Evolutionary conservation across 106 monocot species (phyloP).

Genomic region (Dendrobium nobile): DNA sequence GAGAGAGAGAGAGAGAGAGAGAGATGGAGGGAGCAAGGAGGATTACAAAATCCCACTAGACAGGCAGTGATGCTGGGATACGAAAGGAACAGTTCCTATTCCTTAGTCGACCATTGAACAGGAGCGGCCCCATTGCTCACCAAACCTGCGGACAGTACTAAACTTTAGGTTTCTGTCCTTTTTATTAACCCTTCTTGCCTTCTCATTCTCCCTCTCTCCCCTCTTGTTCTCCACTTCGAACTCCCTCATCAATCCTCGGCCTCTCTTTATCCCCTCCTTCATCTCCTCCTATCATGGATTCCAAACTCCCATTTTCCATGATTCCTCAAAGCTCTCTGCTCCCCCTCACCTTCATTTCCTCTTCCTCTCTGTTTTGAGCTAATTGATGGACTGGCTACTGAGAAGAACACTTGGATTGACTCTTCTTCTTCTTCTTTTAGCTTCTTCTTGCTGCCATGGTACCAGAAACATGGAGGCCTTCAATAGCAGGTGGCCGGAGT

Average conservation of each 20-base stretch:
- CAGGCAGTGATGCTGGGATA: background rate
- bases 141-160: slow-evolving; percentile 4
- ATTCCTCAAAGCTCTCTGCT: no score
- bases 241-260: background rate
- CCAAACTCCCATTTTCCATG: background rate
- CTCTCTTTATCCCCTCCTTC: background rate
- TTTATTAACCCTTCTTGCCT: background rate
- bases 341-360: background rate
- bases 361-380: background rate
- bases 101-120: slow-evolving; percentile 16
- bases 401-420: background rate
- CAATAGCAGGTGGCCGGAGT: background rate
- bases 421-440: slow-evolving; percentile 1
- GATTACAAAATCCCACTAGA: background rate
- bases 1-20: background rate
- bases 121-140: slow-evolving; percentile 1
- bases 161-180: background rate
- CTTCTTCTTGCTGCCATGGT: slow-evolving; percentile 8
- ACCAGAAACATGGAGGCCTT: slow-evolving; percentile 1
- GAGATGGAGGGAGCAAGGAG: background rate
- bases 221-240: background rate
- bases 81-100: slow-evolving; percentile 2
- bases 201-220: background rate
- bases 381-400: background rate
- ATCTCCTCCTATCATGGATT: background rate